Evolutionary conservation across 148 eudicot species (phyloP), one percentile per base, ranked within the genome.

Genomic region (Vaccinium corymbosum): DNA sequence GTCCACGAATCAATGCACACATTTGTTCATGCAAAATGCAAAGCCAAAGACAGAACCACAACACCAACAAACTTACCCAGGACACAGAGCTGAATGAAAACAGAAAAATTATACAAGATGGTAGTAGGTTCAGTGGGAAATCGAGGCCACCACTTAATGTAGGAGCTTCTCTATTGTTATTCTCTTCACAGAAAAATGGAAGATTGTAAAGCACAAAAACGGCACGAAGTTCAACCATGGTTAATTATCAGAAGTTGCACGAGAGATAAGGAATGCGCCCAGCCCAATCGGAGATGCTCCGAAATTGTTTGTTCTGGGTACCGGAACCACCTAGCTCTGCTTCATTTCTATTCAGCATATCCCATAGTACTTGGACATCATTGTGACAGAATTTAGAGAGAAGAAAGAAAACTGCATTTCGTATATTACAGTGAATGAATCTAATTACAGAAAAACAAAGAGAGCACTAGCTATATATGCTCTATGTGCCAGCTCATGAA

Each of bases 271-370:
- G 59, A 16, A 16, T 16, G 0, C 68, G 71, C 32, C 71, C 11
- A 6, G 29, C 71, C 71, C 71, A 64, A 64, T 64, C 32, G 19
- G 73, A 68, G 73, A 68, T 1, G 2, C 17, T 29, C 73, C 73
- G 29, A 14, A 68, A 68, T 68, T 68, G 73, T 68, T 29, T 68
- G 16, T 29, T 68, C 73, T 29, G 29, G 42, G 42, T 11, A 10
- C 25, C 29, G 73, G 73, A 27, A 12, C 73, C 73, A 29, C 13
- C 38, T 68, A 68, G 42, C 73, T 68, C 2, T 27, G 38, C 29
- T 29, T 68, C 73, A 68, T 68, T 68, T 12, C 73, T 68, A 13
- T 68, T 68, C 73, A 68, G 73, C 73, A 68, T 68, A 13, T 27
- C 42, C 73, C 73, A 68, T 29, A 68, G 38, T 4, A 68, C 73